Evolutionary conservation across 305 asterid species (phyloP).

Genomic region (Plantago coronopus): DNA sequence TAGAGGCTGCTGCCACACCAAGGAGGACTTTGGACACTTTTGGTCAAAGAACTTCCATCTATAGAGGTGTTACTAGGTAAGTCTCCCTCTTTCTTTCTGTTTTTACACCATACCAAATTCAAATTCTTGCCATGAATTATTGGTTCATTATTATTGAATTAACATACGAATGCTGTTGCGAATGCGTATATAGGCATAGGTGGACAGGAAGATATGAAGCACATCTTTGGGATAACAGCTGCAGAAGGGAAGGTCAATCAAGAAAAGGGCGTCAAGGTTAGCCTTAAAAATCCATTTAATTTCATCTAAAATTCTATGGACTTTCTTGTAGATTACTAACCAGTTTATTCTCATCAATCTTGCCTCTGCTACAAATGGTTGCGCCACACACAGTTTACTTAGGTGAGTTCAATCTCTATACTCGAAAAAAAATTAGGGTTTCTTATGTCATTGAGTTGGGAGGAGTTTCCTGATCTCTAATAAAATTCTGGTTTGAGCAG

Average conservation of each 20-base stretch:
- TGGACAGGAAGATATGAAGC: conserved; percentile 98
- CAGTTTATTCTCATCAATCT: not conserved
- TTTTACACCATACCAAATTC: not conserved
- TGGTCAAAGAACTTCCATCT: conserved; percentile 92
- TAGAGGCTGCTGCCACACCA: conserved; percentile 55
- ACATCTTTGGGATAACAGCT: conserved; percentile 92
- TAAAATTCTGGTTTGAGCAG: conserved; percentile 26
- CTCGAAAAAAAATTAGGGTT: not conserved
- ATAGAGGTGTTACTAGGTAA: conserved; percentile 91
- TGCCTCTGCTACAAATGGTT: conserved; percentile 7
- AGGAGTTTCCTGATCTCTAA: not conserved
- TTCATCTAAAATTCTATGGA: not conserved
- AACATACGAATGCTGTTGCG: not conserved
- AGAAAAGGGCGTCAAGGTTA: conserved; percentile 95
- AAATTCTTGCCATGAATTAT: not conserved
- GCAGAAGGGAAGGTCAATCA: conserved; percentile 94
- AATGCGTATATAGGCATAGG: conserved; percentile 55
- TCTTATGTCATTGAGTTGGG: not conserved
- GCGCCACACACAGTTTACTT: conserved; percentile 54
- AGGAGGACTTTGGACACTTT: conserved; percentile 71
- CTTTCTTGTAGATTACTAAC: not conserved
- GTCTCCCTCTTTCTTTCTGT: not conserved
- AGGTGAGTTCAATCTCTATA: conserved; percentile 42
- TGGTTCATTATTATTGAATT: not conserved
- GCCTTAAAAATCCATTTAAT: not conserved